These are phyloP conservation scores for Lotmaria passim DNA, from an alignment of 208 protist genomes.

Conservation along the genomic window DNA sequence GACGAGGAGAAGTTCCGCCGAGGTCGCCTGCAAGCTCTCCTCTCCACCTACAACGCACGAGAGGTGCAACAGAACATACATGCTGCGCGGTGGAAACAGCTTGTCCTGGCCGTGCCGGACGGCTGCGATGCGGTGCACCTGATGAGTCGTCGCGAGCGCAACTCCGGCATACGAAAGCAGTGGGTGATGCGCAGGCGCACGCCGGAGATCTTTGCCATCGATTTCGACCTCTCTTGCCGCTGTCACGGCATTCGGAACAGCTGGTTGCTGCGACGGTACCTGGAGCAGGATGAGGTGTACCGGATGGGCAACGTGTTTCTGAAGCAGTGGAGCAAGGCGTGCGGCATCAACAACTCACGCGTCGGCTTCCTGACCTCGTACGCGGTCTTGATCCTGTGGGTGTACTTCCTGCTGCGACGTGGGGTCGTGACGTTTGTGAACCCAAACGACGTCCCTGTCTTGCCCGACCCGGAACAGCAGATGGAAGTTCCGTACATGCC, in stretches of 20 bases:
- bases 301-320: slow-evolving; percentile 73
- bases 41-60: slow-evolving; percentile 8
- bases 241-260: slow-evolving; percentile 80
- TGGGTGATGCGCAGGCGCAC: slow-evolving; percentile 39
- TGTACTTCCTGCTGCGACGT: slow-evolving; percentile 68
- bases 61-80: background rate
- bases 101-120: slow-evolving; percentile 28
- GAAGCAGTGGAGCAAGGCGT: slow-evolving; percentile 82
- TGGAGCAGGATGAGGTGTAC: slow-evolving; percentile 51
- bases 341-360: slow-evolving; percentile 76
- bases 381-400: slow-evolving; percentile 73
- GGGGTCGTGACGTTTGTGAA: slow-evolving; percentile 50
- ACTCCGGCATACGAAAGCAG: slow-evolving; percentile 26
- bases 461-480: slow-evolving; percentile 32
- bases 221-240: slow-evolving; percentile 85
- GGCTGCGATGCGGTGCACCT: slow-evolving; percentile 42
- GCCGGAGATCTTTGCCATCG: slow-evolving; percentile 74
- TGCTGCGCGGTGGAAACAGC: background rate
- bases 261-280: slow-evolving; percentile 76
- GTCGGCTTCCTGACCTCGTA: slow-evolving; percentile 84
- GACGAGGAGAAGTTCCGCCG: slow-evolving; percentile 15
- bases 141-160: slow-evolving; percentile 37
- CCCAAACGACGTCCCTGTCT: slow-evolving; percentile 30
- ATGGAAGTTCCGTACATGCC: slow-evolving; percentile 52
- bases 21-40: background rate